Percentiles rank a stretch among this genome's conserved stretches.
These are phyloP conservation scores for Dioscorea zingiberensis DNA, from an alignment of 106 monocot species.

Conservation along the genomic window DNA sequence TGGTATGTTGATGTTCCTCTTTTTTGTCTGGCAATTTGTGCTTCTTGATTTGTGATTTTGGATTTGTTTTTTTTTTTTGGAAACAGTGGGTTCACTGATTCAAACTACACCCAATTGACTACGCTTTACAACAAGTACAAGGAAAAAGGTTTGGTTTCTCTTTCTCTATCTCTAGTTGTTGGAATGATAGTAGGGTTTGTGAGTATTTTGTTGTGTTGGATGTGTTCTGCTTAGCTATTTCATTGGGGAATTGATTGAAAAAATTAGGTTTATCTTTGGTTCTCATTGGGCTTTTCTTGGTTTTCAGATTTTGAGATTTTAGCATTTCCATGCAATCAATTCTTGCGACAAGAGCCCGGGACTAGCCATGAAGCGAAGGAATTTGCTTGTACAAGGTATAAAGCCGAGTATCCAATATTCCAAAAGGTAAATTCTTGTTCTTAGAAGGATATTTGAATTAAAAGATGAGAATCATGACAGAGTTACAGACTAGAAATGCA, in stretches of 20 bases:
- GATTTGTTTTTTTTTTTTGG: background rate
- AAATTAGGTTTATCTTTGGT: too few species aligned
- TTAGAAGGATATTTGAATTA: background rate
- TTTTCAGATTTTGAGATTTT: conserved; percentile 81
- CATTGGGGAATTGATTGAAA: too few species aligned
- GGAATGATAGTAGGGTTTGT: background rate
- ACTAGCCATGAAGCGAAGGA: conserved; percentile 64
- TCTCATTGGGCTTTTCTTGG: background rate
- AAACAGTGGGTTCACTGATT: conserved; percentile 82
- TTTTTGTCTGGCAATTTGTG: background rate
- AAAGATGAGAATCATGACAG: too few species aligned
- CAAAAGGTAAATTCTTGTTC: conserved; percentile 56
- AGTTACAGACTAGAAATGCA: too few species aligned
- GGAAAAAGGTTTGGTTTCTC: conserved; percentile 47
- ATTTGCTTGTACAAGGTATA: conserved; percentile 85
- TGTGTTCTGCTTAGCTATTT: too few species aligned
- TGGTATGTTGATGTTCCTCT: conserved; percentile 31
- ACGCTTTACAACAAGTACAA: conserved; percentile 80
- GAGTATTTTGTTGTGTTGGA: too few species aligned
- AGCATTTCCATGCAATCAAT: conserved; percentile 97
- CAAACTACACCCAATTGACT: conserved; percentile 79
- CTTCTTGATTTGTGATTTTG: conserved; percentile 1
- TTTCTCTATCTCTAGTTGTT: background rate
- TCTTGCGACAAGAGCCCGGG: conserved; percentile 76
- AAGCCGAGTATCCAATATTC: conserved; percentile 92